Evolutionary conservation across 495 filamentous ascomycete genomes (phyloP), one percentile per base, ranked within the genome.

Genomic region (Thermochaetoides thermophila): DNA sequence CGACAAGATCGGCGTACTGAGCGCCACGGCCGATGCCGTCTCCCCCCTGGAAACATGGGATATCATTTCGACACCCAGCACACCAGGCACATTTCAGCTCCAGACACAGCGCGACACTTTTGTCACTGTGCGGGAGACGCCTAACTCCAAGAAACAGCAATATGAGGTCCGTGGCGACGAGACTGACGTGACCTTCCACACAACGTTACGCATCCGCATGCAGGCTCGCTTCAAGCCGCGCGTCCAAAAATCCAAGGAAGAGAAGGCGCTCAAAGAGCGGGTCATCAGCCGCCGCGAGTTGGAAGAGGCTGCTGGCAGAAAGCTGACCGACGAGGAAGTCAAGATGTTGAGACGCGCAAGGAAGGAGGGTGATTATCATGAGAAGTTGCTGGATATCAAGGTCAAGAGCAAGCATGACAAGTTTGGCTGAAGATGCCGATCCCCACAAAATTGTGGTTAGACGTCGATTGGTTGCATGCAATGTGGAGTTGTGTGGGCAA

Each of bases 361-460:
- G 52, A 63, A 73, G 52, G 83, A 94, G 50, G 83, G 89, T 1
- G 73, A 87, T 54, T 97, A 85, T 50, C 79, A 96, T 59, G 91
- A 97, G 57, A 70, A 69, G 33, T 52, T 95, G 40, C 56, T 97
- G 35, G 77, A 93, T 66, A 66, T 96, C 18, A 85, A 83, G 55
- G 82, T 94, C 8, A 93, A 89, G 57, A 80, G 74, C 35, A 95
- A 93, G 60, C 89, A 97, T 63, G 89, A 97, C 60, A 97, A 97
- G 54, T 97, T 66, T 40, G 57, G 62, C 28, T 70, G 31, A 44
- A 26, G 4, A 33, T 25, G 22, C 8, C 11, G 29, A 11, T n/a
- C n/a, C n/a, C n/a, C n/a, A 17, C 11, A 15, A 28, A 31, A 26
- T 20, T 4, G 9, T 18, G 20, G 16, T 9, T 31, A 16, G 10